Conservation (phyloP, 2,329 filamentous ascomycete genomes). For the Ceratocystis lukuohia region DNA sequence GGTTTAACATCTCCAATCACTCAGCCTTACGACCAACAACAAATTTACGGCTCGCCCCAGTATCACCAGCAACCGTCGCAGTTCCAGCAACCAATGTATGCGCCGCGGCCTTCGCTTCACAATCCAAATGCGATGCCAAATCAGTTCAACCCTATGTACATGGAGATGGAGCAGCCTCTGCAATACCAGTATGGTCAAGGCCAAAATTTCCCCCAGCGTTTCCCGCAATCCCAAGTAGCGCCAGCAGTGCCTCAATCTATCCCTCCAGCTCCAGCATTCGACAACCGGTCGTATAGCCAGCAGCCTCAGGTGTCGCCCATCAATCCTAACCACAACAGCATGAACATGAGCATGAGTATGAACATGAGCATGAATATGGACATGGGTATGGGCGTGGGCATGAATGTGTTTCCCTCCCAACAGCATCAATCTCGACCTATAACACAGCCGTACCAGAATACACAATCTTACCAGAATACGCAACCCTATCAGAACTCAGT, state of each 20-base stretch:
- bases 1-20: slow-evolving; percentile 20
- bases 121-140: slow-evolving; percentile 23
- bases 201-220: slow-evolving; percentile 11
- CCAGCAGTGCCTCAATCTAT: slow-evolving; percentile 3
- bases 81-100: slow-evolving; percentile 21
- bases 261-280: slow-evolving; percentile 4
- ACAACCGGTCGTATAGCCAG: slow-evolving; percentile 27
- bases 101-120: slow-evolving; percentile 18
- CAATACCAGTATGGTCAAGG: slow-evolving; percentile 12
- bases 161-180: slow-evolving; percentile 13
- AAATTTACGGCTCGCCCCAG: slow-evolving; percentile 18
- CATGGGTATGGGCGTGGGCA: slow-evolving; percentile 7
- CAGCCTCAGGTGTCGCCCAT: slow-evolving; percentile 24
- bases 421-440: slow-evolving; percentile 12
- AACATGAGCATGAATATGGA: slow-evolving; percentile 20
- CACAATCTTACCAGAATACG: not conserved
- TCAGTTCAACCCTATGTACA: slow-evolving; percentile 16
- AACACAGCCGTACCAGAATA: not conserved
- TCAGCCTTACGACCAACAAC: slow-evolving; percentile 20
- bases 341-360: slow-evolving; percentile 26
- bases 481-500: slow-evolving; percentile 13
- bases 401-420: slow-evolving; percentile 11
- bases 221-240: slow-evolving; percentile 2
- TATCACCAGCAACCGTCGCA: slow-evolving; percentile 26
- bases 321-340: slow-evolving; percentile 22